Percentiles rank a stretch among this genome's conserved stretches.
phyloP scores from a whole-genome alignment of 2,329 filamentous ascomycete genomes.

The Anisogramma anomala region DNA sequence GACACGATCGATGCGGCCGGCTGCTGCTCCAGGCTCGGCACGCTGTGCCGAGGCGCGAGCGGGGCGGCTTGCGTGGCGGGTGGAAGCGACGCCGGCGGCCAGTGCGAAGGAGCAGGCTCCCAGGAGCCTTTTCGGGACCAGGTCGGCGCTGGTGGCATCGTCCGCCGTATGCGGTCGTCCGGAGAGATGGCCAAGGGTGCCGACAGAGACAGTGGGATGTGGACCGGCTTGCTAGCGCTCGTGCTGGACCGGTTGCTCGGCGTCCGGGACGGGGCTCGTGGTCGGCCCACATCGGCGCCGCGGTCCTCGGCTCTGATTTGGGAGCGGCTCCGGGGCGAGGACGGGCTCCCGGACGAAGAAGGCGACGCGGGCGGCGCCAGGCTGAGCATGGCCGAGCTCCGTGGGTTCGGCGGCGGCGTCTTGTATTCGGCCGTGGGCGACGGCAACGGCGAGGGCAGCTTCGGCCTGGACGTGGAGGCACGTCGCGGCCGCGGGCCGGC shows the following conservation, averaged over 20 bases:
- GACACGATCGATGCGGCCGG: constrained; percentile 25
- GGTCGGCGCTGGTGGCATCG: constrained; percentile 15
- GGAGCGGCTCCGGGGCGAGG: constrained; percentile 19
- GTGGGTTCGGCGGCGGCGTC: not conserved
- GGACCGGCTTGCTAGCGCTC: constrained; percentile 14
- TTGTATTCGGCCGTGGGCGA: constrained; percentile 17
- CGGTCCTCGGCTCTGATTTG: constrained; percentile 1
- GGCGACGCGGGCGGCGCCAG: constrained; percentile 19
- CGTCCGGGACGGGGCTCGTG: constrained; percentile 20
- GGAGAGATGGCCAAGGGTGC: constrained; percentile 5
- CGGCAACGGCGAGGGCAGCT: constrained; percentile 25
- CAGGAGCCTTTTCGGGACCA: constrained; percentile 17
- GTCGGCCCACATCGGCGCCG: not conserved
- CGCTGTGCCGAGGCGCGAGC: constrained; percentile 19
- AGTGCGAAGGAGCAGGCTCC: constrained; percentile 23
- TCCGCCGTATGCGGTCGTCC: constrained; percentile 18
- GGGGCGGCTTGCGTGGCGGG: constrained; percentile 18
- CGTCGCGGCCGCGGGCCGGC: constrained; percentile 14
- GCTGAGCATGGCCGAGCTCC: constrained; percentile 9
- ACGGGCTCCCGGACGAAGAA: constrained; percentile 20
- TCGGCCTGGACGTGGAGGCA: constrained; percentile 22
- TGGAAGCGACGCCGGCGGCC: constrained; percentile 37
- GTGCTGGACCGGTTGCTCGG: constrained; percentile 19
- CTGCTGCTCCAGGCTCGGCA: constrained; percentile 26
- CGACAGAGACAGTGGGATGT: not conserved